Base-by-base conservation (phyloP, 1,284 basidiomycete species). In the Meira nashicola region DNA sequence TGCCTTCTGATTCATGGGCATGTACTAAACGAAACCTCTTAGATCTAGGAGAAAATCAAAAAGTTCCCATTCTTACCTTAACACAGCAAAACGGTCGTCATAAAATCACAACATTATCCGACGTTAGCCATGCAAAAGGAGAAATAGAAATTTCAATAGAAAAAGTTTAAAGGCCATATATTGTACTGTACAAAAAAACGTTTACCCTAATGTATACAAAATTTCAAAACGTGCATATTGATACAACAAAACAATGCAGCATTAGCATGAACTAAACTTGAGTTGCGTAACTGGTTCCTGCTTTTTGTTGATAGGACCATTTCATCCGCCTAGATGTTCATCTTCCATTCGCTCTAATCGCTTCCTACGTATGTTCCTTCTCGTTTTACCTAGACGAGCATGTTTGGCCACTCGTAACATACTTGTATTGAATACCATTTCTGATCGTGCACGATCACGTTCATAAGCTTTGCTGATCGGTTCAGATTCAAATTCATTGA, bases 401-500 rank as follows among this genome's bases (percentile, higher is more conserved):
- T 12, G 21, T 25, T 76, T 65, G 5, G 73, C 72, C 40, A 58
- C 49, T 8, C 60, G 56, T 11, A 76, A 58, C 56, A 64, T 73
- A 58, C 63, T 62, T 8, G 49, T 43, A 15, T 59, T 61, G 58
- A 73, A 74, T 17, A 51, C 28, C 69, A 73, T 70, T 25, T 39
- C 11, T 5, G 58, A 40, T 5, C 74, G 63, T 23, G 50, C 58
- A 12, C 61, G 57, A 39, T 76, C 74, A 1, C 63, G 59, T 17
- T 58, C 58, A 44, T 68, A 76, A 6, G 58, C 25, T 48, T 25
- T 23, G 3, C 12, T 4, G 2, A 48, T 17, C 17, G 46, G 12
- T 17, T 21, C 3, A 5, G 5, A 21, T 23, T 48, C 46, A 33
- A 33, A 33, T 4, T 33, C 28, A 33, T 8, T 33, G 28, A 33